Conservation (phyloP, 106 monocot species). For the Apostasia ramifera region DNA sequence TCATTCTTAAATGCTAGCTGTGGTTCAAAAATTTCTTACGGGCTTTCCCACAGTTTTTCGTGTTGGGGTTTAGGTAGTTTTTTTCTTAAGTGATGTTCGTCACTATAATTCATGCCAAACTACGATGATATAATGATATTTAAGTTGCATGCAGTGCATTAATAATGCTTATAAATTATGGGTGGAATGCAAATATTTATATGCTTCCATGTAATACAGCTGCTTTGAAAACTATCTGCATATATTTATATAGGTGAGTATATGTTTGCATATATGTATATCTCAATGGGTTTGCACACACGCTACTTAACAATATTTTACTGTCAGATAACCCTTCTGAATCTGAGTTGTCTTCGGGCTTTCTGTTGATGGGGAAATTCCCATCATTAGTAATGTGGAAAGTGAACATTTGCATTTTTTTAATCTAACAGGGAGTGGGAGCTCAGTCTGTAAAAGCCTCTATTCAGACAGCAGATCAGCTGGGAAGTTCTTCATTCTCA, state of each 20-base stretch:
- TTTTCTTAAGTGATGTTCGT: too few species aligned
- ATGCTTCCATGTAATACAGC: too few species aligned
- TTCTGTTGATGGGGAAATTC: background rate
- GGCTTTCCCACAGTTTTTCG: too few species aligned
- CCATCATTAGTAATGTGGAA: background rate
- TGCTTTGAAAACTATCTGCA: too few species aligned
- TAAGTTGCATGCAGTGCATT: background rate
- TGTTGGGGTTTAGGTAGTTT: too few species aligned
- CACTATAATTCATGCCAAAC: background rate
- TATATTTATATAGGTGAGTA: too few species aligned
- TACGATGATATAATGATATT: background rate
- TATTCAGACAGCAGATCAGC: constrained; percentile 36
- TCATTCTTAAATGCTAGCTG: too few species aligned
- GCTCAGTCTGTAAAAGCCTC: constrained; percentile 22
- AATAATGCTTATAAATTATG: too few species aligned
- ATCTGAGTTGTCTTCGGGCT: too few species aligned
- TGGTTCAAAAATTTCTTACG: too few species aligned
- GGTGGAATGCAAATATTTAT: too few species aligned
- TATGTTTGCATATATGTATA: background rate
- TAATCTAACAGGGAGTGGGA: constrained; percentile 34
- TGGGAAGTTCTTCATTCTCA: constrained; percentile 67
- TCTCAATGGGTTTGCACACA: background rate
- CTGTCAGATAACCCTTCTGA: too few species aligned
- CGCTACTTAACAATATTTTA: background rate
- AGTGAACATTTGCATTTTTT: constrained; percentile 3